Conservation (phyloP, 2,329 filamentous ascomycete genomes). For the Colletotrichum tropicicola region DNA sequence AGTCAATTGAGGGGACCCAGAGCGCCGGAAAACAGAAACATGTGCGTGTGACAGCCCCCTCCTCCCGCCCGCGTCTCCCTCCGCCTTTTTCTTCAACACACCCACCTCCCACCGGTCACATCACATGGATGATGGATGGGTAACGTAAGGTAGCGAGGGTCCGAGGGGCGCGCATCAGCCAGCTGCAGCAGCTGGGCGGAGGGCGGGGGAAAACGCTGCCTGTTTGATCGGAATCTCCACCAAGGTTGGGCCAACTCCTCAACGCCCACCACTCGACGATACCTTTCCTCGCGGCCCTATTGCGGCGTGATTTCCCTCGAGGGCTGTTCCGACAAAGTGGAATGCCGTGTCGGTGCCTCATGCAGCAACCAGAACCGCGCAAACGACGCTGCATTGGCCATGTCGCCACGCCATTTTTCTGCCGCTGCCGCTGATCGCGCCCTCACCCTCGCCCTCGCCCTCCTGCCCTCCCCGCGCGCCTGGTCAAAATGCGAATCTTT, state of each 20-base stretch:
- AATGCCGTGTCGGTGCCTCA: not conserved
- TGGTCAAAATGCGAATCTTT: constrained; percentile 18
- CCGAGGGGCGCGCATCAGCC: not conserved
- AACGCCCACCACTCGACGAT: not conserved
- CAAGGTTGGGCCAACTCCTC: not conserved
- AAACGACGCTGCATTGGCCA: constrained; percentile 3
- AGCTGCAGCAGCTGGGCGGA: too few relatives aligned
- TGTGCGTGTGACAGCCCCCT: not conserved
- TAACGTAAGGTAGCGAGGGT: too few relatives aligned
- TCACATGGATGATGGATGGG: too few relatives aligned
- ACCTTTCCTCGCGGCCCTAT: constrained; percentile 14
- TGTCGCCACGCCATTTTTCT: constrained; percentile 16
- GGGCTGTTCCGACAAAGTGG: too few relatives aligned
- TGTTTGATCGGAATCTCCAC: constrained; percentile 11
- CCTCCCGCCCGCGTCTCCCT: not conserved
- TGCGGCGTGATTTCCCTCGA: constrained; percentile 5
- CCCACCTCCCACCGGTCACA: not conserved
- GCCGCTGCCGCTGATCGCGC: constrained; percentile 12
- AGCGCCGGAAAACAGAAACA: not conserved
- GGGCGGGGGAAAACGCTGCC: not conserved
- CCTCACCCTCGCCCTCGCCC: not conserved
- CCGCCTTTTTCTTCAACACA: not conserved
- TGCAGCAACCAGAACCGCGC: not conserved
- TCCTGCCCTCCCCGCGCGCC: not conserved
- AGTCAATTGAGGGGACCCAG: not conserved